phyloP scores from a whole-genome alignment of 2,329 filamentous ascomycete genomes.

The Shiraia sp. region DNA sequence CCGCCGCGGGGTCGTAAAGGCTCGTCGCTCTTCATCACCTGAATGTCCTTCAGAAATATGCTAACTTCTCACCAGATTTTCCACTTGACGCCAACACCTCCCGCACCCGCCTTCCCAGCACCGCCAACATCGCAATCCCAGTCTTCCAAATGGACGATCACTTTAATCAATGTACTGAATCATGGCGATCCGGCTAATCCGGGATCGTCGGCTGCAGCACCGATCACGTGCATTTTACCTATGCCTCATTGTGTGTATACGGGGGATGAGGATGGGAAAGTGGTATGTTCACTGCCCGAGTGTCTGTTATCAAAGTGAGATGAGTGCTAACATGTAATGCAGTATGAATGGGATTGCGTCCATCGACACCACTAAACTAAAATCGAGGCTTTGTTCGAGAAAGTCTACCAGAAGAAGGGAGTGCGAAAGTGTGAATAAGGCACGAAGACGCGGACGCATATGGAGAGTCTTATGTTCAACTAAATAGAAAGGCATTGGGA shows the following conservation, averaged over 20 bases:
- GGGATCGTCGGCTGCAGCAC: slow-evolving; percentile 49
- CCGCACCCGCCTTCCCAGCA: slow-evolving; percentile 48
- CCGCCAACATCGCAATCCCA: not conserved
- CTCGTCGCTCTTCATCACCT: slow-evolving; percentile 11
- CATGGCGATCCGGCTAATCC: slow-evolving; percentile 68
- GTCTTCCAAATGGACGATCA: slow-evolving; percentile 68
- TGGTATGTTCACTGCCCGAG: slow-evolving; percentile 48
- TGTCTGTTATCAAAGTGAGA: not conserved
- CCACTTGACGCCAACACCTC: slow-evolving; percentile 58
- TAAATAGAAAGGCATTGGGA: no score
- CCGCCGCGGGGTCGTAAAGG: slow-evolving; percentile 78
- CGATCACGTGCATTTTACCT: slow-evolving; percentile 84
- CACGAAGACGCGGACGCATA: no score
- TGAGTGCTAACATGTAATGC: slow-evolving; percentile 6
- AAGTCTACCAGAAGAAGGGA: no score
- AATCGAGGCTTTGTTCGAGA: no score
- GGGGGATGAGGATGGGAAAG: slow-evolving; percentile 88
- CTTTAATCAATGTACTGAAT: slow-evolving; percentile 79
- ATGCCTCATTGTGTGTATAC: slow-evolving; percentile 86
- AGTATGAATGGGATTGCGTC: slow-evolving; percentile 64
- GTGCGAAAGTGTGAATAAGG: no score
- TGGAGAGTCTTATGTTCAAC: no score
- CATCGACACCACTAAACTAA: slow-evolving; percentile 48
- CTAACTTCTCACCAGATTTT: slow-evolving; percentile 52
- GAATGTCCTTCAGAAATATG: not conserved